phyloP scores from a whole-genome alignment of 2,329 filamentous ascomycete species.

The Cryphonectria nitschkei region DNA sequence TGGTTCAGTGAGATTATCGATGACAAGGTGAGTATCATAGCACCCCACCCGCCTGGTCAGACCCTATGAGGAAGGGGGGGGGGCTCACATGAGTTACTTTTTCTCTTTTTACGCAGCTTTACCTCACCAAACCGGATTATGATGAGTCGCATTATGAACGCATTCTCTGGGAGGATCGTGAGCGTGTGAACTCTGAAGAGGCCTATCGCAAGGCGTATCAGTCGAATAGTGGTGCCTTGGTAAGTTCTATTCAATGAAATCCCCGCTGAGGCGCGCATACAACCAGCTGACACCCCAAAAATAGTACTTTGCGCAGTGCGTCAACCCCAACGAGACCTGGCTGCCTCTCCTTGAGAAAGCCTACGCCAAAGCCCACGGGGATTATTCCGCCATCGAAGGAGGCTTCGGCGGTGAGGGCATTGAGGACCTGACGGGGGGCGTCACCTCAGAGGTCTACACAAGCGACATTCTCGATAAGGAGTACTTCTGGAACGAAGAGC shows the following conservation, averaged over 20 bases:
- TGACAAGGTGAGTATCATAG: constrained; percentile 48
- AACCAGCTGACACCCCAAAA: neutral
- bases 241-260: constrained; percentile 6
- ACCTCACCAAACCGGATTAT: constrained; percentile 62
- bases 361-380: constrained; percentile 75
- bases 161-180: constrained; percentile 49
- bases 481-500: constrained; percentile 80
- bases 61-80: too few relatives aligned
- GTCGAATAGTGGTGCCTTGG: constrained; percentile 66
- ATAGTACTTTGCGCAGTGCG: constrained; percentile 69
- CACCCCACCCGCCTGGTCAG: too few relatives aligned
- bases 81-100: neutral
- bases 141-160: constrained; percentile 60
- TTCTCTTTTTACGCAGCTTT: constrained; percentile 41
- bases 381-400: constrained; percentile 73
- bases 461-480: constrained; percentile 78
- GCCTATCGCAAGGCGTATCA: constrained; percentile 68
- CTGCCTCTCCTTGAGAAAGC: constrained; percentile 73
- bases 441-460: constrained; percentile 70
- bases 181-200: constrained; percentile 56
- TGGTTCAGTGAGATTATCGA: constrained; percentile 66
- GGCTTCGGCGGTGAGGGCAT: constrained; percentile 57
- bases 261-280: neutral
- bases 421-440: constrained; percentile 66
- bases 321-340: constrained; percentile 73